Conservation (phyloP, 257 asterid genomes). For the Nicotiana attenuata region DNA sequence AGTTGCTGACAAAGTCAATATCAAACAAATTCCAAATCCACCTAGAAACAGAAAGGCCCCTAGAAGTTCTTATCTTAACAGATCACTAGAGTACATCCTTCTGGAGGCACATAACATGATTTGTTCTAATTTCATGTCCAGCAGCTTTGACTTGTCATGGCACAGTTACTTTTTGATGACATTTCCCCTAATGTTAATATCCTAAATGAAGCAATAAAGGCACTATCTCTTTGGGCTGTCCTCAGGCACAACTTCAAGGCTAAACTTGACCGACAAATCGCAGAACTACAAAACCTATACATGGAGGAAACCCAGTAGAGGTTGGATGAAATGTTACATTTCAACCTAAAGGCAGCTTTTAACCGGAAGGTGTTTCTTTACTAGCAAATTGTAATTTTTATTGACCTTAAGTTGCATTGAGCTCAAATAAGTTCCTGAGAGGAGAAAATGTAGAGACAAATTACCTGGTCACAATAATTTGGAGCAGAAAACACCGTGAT, state of each 20-base stretch:
- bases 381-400: neutral
- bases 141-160: neutral
- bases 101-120: neutral
- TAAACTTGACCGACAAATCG: neutral
- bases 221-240: neutral
- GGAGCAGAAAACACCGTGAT: constrained; percentile 98
- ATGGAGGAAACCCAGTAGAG: neutral
- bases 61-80: neutral
- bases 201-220: neutral
- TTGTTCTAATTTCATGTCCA: neutral
- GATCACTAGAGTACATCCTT: neutral
- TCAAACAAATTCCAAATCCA: neutral
- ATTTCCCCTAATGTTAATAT: neutral
- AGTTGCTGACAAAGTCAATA: neutral
- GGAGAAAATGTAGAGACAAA: constrained; percentile 12
- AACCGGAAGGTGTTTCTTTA: neutral
- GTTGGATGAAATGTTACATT: neutral
- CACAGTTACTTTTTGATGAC: neutral
- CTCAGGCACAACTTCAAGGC: neutral
- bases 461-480: constrained; percentile 98
- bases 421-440: neutral
- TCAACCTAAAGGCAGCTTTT: neutral
- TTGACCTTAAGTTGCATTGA: neutral
- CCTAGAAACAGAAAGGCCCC: neutral
- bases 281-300: neutral